Evolutionary conservation across 805 yeast species (phyloP).

Genomic region (Nakazawaea wickerhamii): DNA sequence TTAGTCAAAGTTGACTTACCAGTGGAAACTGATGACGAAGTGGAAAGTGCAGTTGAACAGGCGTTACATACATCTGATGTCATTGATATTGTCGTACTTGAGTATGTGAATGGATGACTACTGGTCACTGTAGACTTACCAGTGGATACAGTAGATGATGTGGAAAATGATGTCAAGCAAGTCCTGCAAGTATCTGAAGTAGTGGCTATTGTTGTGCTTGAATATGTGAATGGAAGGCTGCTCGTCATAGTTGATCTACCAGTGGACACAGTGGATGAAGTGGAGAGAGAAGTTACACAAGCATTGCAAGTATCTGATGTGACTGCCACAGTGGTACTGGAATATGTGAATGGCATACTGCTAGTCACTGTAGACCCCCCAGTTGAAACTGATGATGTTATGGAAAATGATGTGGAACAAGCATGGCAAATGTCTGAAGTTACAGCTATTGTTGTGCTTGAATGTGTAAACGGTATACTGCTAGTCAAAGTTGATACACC

Average conservation of each 20-base stretch:
- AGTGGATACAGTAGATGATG: not conserved
- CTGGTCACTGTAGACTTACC: not conserved
- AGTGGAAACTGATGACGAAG: not conserved
- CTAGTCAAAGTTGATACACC: not conserved
- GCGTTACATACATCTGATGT: not conserved
- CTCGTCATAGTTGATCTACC: not conserved
- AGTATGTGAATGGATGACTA: not conserved
- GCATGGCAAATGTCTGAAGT: not conserved
- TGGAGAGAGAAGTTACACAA: slow-evolving; percentile 1
- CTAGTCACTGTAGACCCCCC: not conserved
- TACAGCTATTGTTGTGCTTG: not conserved
- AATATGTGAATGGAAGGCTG: not conserved
- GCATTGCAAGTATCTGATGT: not conserved
- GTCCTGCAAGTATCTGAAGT: not conserved
- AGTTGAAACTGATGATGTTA: not conserved
- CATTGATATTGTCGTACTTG: not conserved
- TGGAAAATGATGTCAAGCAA: not conserved
- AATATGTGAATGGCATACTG: not conserved
- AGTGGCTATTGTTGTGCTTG: not conserved
- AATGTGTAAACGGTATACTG: not conserved
- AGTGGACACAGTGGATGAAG: not conserved
- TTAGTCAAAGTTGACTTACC: not conserved
- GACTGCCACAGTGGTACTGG: not conserved
- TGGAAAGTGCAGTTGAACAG: not conserved
- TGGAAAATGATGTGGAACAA: not conserved